These are phyloP conservation scores for Trametes elegans DNA, from an alignment of 768 basidiomycete genomes.

Conservation along the genomic window DNA sequence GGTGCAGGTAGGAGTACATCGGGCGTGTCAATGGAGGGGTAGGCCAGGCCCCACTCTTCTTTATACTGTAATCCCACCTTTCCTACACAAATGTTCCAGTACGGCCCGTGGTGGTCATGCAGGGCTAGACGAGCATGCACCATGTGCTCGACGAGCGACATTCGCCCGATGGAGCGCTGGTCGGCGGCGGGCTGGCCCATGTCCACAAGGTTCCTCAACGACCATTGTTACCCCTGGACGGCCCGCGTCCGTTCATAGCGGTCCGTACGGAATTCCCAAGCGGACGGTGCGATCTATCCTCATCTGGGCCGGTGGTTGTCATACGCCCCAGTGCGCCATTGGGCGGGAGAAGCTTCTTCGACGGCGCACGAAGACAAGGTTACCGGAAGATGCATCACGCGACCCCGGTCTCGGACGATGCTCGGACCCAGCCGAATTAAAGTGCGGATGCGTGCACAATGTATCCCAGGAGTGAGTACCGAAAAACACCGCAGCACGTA, in stretches of 20 bases:
- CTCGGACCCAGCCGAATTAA: not conserved
- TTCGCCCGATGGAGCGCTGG: conserved; percentile 7
- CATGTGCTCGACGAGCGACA: conserved; percentile 11
- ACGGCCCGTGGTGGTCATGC: conserved; percentile 1
- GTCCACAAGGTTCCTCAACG: no score
- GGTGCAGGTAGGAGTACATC: conserved; percentile 2
- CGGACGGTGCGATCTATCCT: no score
- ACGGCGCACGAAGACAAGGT: not conserved
- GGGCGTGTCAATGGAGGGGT: not conserved
- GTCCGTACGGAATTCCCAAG: not conserved
- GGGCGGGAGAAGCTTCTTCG: not conserved
- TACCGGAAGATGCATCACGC: not conserved
- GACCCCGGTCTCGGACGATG: not conserved
- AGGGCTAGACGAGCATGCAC: not conserved
- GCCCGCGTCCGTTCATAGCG: not conserved
- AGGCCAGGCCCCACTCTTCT: not conserved
- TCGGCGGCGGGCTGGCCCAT: not conserved
- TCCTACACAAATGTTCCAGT: not conserved
- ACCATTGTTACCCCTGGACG: no score
- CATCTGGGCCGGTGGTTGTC: no score
- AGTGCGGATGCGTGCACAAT: no score
- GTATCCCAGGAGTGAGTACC: no score
- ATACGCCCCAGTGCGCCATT: no score
- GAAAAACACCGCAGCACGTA: no score
- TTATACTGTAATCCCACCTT: not conserved